Evolutionary conservation across 2,329 filamentous ascomycete species (phyloP), one percentile per base, ranked within the genome.

Genomic region (Colletotrichum sp.): DNA sequence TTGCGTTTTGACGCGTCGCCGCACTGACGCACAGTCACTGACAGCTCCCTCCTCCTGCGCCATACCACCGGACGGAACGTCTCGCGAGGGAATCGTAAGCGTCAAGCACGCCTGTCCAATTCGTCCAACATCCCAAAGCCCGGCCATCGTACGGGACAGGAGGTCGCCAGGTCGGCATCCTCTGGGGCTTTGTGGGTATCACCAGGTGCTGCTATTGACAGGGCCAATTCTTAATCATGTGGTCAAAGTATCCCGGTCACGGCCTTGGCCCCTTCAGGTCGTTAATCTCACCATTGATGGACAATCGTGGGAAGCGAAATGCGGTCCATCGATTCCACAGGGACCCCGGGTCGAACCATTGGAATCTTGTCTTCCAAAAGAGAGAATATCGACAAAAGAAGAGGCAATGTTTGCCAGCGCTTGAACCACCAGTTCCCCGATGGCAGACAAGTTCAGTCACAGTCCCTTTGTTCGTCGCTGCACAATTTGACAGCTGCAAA

Each of bases 271-370:
- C 64, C 64, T 76, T 76, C 65, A 28, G 73, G 66, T 76, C 73
- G 69, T 76, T 76, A 76, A 76, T 76, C 73, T 76, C 69, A 64
- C 69, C 69, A 64, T 44, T 36, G 70, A 64, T 72, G 69, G 39
- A 44, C 69, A 76, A 73, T 76, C 73, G 73, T 73, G 52, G 57
- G 69, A 76, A 73, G 73, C 73, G 73, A 76, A 60, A 76, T 76
- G 55, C 39, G 63, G 63, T 62, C 68, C 55, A 44, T 49, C 62
- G 39, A 57, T 52, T 60, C 16, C 24, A 36, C 18, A 30, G 52
- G 62, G 16, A 8, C 52, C 57, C 39, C 52, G 39, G 63, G 49
- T n/a, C 60, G 55, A 34, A 59, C 57, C 44, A 68, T 52, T 64
- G 28, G 28, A 72, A 57, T 55, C 32, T 30, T 32, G 36, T 52